Evolutionary conservation across 1,284 basidiomycete species (phyloP).

Genomic region (Hypsizygus ulmarius): DNA sequence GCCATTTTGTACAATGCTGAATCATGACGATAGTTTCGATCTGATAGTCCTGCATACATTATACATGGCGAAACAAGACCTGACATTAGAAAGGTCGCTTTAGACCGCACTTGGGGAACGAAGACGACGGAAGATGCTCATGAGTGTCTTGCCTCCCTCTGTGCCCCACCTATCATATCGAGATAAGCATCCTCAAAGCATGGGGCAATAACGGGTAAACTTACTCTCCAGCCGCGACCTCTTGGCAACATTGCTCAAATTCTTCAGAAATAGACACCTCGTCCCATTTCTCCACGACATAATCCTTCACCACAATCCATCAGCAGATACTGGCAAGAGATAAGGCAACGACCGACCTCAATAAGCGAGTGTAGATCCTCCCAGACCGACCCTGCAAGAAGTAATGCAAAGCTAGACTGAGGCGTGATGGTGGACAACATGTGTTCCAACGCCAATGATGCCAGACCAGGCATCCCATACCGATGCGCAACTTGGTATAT

Average conservation of each 20-base stretch:
- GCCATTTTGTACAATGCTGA: too few relatives aligned
- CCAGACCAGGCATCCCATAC: conserved; percentile 68
- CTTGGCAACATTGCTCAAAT: conserved; percentile 67
- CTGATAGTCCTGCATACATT: too few relatives aligned
- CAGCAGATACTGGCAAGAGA: background rate
- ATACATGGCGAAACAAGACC: too few relatives aligned
- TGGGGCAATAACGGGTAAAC: conserved; percentile 25
- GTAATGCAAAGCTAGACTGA: conserved; percentile 65
- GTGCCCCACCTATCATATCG: conserved; percentile 55
- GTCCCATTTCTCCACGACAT: conserved; percentile 68
- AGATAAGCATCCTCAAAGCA: conserved; percentile 9
- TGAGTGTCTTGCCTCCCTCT: conserved; percentile 65
- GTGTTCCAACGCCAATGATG: conserved; percentile 68
- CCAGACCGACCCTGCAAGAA: conserved; percentile 67
- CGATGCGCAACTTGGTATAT: conserved; percentile 83
- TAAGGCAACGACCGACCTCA: conserved; percentile 38
- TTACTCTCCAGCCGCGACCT: conserved; percentile 69
- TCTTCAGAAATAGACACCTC: conserved; percentile 60
- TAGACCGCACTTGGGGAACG: conserved; percentile 46
- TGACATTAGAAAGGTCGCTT: too few relatives aligned
- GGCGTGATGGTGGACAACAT: conserved; percentile 75
- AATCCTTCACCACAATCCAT: conserved; percentile 42
- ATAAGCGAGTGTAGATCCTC: conserved; percentile 62
- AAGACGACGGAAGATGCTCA: conserved; percentile 61
- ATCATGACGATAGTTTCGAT: too few relatives aligned